A percentile compares a stretch with the other conserved stretches of the same genome.
Conservation (phyloP, 306 rosid species). For the Bauhinia variegata region DNA sequence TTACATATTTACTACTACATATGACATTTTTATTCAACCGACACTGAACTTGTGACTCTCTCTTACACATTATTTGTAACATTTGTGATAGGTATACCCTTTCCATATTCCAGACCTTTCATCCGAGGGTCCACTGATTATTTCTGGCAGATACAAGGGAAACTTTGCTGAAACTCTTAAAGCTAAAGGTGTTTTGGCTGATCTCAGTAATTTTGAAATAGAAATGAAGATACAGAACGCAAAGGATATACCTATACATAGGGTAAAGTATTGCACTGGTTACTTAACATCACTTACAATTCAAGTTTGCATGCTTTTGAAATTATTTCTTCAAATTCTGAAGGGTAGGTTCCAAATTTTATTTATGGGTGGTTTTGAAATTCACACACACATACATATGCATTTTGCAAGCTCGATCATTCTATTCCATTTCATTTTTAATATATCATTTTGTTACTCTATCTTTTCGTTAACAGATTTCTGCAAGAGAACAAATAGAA, state of each 20-base stretch:
- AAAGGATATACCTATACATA: conserved; percentile 75
- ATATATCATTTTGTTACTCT: conserved; percentile 17
- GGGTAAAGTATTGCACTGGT: conserved; percentile 48
- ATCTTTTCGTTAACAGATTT: conserved; percentile 52
- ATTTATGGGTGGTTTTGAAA: no score
- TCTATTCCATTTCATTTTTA: conserved; percentile 9
- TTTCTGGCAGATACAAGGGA: conserved; percentile 83
- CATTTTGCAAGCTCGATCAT: background rate
- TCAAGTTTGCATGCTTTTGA: conserved; percentile 19
- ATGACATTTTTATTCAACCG: conserved; percentile 33
- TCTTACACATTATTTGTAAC: conserved; percentile 41
- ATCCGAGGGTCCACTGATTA: conserved; percentile 63
- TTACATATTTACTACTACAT: background rate
- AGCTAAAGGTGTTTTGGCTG: conserved; percentile 71
- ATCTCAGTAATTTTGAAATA: conserved; percentile 51
- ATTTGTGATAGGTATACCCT: conserved; percentile 65
- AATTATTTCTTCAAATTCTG: conserved; percentile 4
- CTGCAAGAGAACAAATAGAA: conserved; percentile 75
- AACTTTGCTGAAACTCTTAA: conserved; percentile 57
- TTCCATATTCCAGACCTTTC: conserved; percentile 82
- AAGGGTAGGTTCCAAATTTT: no score
- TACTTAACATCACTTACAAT: conserved; percentile 6
- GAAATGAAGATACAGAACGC: conserved; percentile 68
- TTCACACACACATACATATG: background rate
- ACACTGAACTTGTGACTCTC: conserved; percentile 16